These are phyloP conservation scores for Ophiostoma ips DNA, from an alignment of 2,329 filamentous ascomycete genomes.

Conservation along the genomic window DNA sequence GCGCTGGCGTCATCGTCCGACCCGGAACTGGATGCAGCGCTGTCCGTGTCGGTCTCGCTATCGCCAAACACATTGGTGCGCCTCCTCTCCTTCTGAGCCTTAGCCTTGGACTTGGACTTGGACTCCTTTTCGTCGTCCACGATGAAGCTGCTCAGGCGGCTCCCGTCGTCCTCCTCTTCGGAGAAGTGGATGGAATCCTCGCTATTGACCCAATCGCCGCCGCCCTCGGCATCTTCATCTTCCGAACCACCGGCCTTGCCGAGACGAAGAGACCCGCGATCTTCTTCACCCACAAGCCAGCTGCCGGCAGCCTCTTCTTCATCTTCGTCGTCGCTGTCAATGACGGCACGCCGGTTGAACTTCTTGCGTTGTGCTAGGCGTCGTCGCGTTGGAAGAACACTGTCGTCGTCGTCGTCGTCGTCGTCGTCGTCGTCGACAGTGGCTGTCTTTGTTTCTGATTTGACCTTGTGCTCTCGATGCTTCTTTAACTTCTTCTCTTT, in stretches of 20 bases:
- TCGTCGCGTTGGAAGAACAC: slow-evolving; percentile 13
- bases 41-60: neutral
- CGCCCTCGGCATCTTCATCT: slow-evolving; percentile 57
- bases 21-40: neutral
- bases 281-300: slow-evolving; percentile 62
- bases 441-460: slow-evolving; percentile 24
- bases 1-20: neutral
- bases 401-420: slow-evolving; percentile 21
- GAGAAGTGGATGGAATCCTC: slow-evolving; percentile 50
- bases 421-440: slow-evolving; percentile 22
- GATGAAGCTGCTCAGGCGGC: slow-evolving; percentile 41
- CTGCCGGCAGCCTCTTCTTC: slow-evolving; percentile 54
- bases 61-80: neutral
- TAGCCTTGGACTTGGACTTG: too few relatives aligned
- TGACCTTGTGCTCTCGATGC: too few relatives aligned
- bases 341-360: slow-evolving; percentile 41
- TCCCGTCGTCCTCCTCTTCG: slow-evolving; percentile 39
- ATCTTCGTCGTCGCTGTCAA: slow-evolving; percentile 49
- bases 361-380: slow-evolving; percentile 19
- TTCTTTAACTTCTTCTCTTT: slow-evolving; percentile 14
- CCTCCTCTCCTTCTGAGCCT: slow-evolving; percentile 19
- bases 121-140: slow-evolving; percentile 31
- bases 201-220: slow-evolving; percentile 62
- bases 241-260: slow-evolving; percentile 62
- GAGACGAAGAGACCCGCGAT: slow-evolving; percentile 46